Base-by-base conservation (phyloP, 2,329 filamentous ascomycete genomes). In the Cladobotryum mycophilum region DNA sequence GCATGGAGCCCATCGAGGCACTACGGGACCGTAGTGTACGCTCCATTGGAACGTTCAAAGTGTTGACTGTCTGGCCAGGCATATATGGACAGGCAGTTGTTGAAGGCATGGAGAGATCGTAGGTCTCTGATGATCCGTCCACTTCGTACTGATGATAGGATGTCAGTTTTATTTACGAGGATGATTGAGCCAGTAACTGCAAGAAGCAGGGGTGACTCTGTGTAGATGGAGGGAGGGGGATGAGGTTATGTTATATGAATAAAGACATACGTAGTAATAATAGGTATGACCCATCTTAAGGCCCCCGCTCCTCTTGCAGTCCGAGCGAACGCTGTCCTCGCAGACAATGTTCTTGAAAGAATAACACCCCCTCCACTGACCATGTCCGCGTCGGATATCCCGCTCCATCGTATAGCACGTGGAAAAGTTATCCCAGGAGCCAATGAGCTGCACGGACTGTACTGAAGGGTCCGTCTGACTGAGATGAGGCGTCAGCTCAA, bases 371-470 rank as follows among this genome's bases (percentile, higher is more conserved):
- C 84, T 84, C 90, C 90, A 96, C 67, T 89, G 82, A 55, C 84
- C 82, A 52, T 76, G 76, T 58, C 88, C 86, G 59, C 86, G 82
- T 64, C 86, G 82, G 56, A 72, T 73, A 70, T 97, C 92, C 60
- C 84, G 81, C 66, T 92, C 82, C 84, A 97, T 90, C 42, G 74
- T 75, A 74, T 96, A 92, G 45, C 82, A 75, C 63, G 79, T 82
- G 54, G 78, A 76, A 70, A 96, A 96, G 73, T 96, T 96, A 73
- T 96, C 91, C 92, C 92, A 97, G 56, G 90, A 96, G 55, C 92
- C 92, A 60, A 93, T 77, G 42, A 96, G 78, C 63, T 88, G 83
- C 58, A 96, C 88, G 41, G 85, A 85, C 56, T 78, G 76, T 55
- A 83, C 77, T 47, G 79, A 76, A 56, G 79, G 76, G 58, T 78